Conservation (phyloP, 345 rosid species). For the Mallotus nudiflorus region DNA sequence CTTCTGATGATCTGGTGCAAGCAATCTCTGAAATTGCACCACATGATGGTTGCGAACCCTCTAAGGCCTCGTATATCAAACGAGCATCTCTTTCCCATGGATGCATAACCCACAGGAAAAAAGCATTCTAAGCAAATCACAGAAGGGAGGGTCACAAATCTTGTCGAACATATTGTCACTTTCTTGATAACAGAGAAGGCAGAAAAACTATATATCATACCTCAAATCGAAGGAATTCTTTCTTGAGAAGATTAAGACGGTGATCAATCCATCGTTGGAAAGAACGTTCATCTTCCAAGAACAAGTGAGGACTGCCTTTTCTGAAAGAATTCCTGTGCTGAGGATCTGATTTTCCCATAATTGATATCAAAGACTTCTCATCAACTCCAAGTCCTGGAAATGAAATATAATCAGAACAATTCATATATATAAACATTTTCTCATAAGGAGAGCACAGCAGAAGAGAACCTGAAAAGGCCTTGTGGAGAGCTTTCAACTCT, state of each 20-base stretch:
- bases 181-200: too few species aligned
- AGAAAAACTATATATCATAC: conserved; percentile 34
- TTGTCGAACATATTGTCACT: too few species aligned
- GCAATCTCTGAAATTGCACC: too few species aligned
- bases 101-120: too few species aligned
- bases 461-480: conserved; percentile 71
- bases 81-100: too few species aligned
- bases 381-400: conserved; percentile 76
- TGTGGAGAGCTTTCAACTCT: conserved; percentile 47
- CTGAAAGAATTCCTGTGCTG: conserved; percentile 55
- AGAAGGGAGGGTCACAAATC: too few species aligned
- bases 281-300: conserved; percentile 66
- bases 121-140: too few species aligned
- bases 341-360: conserved; percentile 55
- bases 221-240: conserved; percentile 77
- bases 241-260: conserved; percentile 52
- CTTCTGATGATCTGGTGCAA: too few species aligned
- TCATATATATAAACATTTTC: neutral
- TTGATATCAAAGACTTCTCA: conserved; percentile 58
- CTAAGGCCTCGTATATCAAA: too few species aligned
- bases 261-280: conserved; percentile 74
- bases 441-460: neutral
- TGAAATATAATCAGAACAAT: too few species aligned
- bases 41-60: too few species aligned
- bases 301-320: conserved; percentile 52